Base-by-base conservation (phyloP, 805 yeast genomes). In the Torulaspora quercuum region DNA sequence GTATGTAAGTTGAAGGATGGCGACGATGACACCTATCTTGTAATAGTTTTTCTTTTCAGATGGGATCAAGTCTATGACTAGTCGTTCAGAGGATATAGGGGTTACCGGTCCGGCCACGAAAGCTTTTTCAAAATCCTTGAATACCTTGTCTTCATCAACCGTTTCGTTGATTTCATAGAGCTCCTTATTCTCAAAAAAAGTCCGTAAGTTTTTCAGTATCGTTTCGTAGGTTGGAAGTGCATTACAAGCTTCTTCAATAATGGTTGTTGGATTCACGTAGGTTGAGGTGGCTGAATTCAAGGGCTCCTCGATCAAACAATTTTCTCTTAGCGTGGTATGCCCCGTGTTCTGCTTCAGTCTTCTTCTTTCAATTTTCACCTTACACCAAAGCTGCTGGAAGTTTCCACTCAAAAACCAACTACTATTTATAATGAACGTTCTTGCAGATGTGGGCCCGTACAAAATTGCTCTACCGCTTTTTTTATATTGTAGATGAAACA, bases 401-500 rank as follows among this genome's bases (percentile, higher is more conserved):
- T 45, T 49, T 6, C 45, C 41, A 11, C 44, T 35, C 17, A 48
- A 36, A 4, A 45, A 49, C 41, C 49, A 42, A 11, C 41, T 39
- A 13, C 50, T 39, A 7, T 29, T 38, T 21, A 32, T 24, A 2
- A 51, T 22, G 33, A 43, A 38, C 1, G 54, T 46, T 24, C 55
- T 46, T 13, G 48, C 21, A 4, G 61, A 48, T 1, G 66, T 61
- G 5, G 63, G 57, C 0, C 66, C 66, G 44, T 42, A 57, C n/a
- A 46, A 16, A 2, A 49, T 37, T 2, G 39, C 36, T 27, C 63
- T 45, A 5, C 54, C 62, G 15, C 44, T 32, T 6, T 46, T 26
- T 33, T 56, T 50, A 4, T 28, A 14, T 33, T 51, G 51, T 6
- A 53, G 5, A 34, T 21, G 42, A 25, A 42, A 33, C 13, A 36